Evolutionary conservation across 1,139 yeast species (phyloP).

Genomic region (Nadsonia starkeyi-henricii): DNA sequence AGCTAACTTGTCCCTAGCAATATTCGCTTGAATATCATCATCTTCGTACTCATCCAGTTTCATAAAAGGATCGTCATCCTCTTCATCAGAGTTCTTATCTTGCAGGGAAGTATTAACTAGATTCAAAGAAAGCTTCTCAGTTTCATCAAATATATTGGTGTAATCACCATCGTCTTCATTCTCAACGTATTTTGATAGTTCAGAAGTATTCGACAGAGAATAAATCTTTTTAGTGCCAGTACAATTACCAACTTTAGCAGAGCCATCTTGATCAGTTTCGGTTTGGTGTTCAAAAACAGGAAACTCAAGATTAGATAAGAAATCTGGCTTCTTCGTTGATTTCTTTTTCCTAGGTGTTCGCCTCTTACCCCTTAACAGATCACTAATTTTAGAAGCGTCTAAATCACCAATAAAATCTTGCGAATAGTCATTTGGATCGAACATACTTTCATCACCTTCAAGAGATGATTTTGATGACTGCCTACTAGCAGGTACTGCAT

Average conservation of each 20-base stretch:
- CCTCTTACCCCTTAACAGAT: not conserved
- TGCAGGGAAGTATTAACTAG: not conserved
- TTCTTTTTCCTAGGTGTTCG: not conserved
- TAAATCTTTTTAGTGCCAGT: not conserved
- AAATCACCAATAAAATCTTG: slow-evolving; percentile 1
- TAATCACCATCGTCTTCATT: slow-evolving; percentile 15
- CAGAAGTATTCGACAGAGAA: slow-evolving; percentile 1
- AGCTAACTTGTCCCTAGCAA: slow-evolving; percentile 17
- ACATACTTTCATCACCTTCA: not conserved
- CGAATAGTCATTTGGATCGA: not conserved
- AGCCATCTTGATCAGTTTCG: not conserved
- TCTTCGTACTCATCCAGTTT: slow-evolving; percentile 13
- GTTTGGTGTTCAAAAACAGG: no score
- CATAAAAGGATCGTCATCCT: slow-evolving; percentile 19
- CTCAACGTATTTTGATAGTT: slow-evolving; percentile 8
- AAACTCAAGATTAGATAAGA: no score
- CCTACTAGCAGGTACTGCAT: not conserved
- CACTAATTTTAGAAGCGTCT: not conserved
- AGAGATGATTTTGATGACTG: not conserved
- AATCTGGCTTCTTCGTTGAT: not conserved
- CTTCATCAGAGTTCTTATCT: slow-evolving; percentile 9
- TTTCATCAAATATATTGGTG: slow-evolving; percentile 10
- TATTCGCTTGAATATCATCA: slow-evolving; percentile 13
- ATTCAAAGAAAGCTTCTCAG: slow-evolving; percentile 1
- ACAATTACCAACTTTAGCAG: not conserved